Conservation (phyloP, 2,329 filamentous ascomycete species). For the Fusarium sp. region DNA sequence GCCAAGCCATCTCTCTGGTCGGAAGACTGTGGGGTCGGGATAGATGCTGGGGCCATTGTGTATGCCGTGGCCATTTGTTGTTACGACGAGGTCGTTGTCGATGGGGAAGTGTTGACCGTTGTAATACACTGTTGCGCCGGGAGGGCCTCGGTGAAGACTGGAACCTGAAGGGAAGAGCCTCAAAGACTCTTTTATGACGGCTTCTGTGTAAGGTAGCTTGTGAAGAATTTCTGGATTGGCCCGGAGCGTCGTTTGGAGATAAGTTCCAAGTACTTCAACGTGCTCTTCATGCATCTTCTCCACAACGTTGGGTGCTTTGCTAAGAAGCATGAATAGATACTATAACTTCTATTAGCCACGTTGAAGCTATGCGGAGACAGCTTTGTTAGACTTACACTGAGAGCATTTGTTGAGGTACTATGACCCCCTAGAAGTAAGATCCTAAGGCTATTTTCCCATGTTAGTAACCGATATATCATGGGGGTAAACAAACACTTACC, state of each 20-base stretch:
- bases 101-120: slow-evolving; percentile 16
- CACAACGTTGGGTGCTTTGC: slow-evolving; percentile 1
- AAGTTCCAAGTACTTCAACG: neutral
- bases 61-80: slow-evolving; percentile 12
- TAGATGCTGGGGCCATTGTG: slow-evolving; percentile 23
- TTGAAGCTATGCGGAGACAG: accelerated
- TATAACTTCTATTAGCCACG: neutral
- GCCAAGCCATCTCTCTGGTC: slow-evolving; percentile 25
- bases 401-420: slow-evolving; percentile 20
- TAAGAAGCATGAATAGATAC: slow-evolving; percentile 29
- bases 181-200: slow-evolving; percentile 20
- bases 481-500: neutral
- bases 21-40: neutral
- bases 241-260: slow-evolving; percentile 1
- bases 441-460: slow-evolving; percentile 2
- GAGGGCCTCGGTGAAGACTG: neutral
- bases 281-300: slow-evolving; percentile 28
- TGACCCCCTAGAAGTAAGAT: slow-evolving; percentile 23
- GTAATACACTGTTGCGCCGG: slow-evolving; percentile 1
- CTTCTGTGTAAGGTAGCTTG: slow-evolving; percentile 22
- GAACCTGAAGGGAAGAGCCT: slow-evolving; percentile 29
- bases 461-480: neutral
- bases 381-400: slow-evolving; percentile 9
- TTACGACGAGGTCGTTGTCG: slow-evolving; percentile 13
- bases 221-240: slow-evolving; percentile 12